These are phyloP conservation scores for Setomelanomma holmii DNA, from an alignment of 2,329 filamentous ascomycete species.

Conservation along the genomic window DNA sequence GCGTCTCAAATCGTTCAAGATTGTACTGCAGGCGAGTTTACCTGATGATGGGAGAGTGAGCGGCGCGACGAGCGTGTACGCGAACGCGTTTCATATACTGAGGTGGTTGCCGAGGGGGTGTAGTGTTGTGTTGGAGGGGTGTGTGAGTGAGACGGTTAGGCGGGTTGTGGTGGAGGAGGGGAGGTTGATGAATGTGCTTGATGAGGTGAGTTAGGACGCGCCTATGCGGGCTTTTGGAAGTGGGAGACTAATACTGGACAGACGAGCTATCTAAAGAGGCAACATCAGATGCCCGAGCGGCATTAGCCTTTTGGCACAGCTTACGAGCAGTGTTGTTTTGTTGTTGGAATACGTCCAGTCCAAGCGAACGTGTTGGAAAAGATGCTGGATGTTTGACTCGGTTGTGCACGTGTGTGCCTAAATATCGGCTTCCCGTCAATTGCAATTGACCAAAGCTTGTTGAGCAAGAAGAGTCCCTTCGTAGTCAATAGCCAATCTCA, in stretches of 20 bases:
- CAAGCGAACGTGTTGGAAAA: neutral
- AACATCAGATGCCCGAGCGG: conserved; percentile 49
- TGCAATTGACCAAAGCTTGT: too few relatives aligned
- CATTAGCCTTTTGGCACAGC: conserved; percentile 19
- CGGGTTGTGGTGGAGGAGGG: conserved; percentile 53
- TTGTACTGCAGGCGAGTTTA: conserved; percentile 46
- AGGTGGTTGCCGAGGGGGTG: conserved; percentile 55
- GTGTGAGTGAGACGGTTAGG: conserved; percentile 49
- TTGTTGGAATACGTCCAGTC: neutral
- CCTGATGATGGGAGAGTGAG: conserved; percentile 35
- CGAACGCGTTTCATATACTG: conserved; percentile 57
- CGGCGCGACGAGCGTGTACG: conserved; percentile 53
- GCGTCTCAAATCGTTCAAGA: conserved; percentile 52
- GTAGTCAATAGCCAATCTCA: too few relatives aligned
- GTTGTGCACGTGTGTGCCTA: neutral
- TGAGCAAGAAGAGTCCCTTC: too few relatives aligned
- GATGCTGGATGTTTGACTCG: neutral
- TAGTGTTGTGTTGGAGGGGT: conserved; percentile 50
- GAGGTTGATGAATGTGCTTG: conserved; percentile 48
- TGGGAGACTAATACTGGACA: conserved; percentile 6
- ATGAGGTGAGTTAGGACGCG: conserved; percentile 44
- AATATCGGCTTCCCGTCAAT: too few relatives aligned
- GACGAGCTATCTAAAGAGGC: conserved; percentile 43
- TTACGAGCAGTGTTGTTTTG: neutral
- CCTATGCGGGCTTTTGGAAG: conserved; percentile 6